Percentiles rank a stretch among this genome's conserved stretches.
Evolutionary conservation across 192 early-diverging fungal species (phyloP).

Genomic region (Coemansia sp.): DNA sequence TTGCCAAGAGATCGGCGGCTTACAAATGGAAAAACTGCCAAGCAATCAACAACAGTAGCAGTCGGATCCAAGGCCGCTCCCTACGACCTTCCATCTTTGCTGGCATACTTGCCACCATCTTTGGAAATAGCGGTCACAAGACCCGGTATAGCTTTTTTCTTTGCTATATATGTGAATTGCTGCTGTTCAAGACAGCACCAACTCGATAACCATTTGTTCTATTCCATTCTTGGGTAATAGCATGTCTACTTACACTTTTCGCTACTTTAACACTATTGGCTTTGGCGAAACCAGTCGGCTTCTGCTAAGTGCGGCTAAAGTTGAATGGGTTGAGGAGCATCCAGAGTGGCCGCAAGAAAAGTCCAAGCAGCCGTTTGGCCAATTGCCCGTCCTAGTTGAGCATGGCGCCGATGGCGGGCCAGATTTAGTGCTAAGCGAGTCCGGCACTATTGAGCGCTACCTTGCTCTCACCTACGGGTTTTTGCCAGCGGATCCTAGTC

Average conservation of each 20-base stretch:
- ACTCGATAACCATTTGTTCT: no score
- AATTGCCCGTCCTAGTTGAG: slow-evolving; percentile 39
- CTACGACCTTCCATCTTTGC: background rate
- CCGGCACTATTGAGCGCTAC: slow-evolving; percentile 59
- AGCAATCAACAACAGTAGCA: background rate
- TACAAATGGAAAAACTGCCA: background rate
- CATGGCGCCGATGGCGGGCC: slow-evolving; percentile 17
- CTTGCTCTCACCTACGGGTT: slow-evolving; percentile 57
- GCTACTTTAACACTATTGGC: slow-evolving; percentile 30
- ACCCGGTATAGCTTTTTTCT: background rate
- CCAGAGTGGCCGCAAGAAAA: slow-evolving; percentile 41
- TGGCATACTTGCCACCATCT: background rate
- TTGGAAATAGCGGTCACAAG: background rate
- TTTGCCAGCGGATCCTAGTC: slow-evolving; percentile 27
- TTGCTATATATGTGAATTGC: background rate
- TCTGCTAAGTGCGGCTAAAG: slow-evolving; percentile 46
- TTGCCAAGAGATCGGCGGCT: no score
- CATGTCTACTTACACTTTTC: slow-evolving; percentile 23
- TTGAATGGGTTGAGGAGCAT: slow-evolving; percentile 35
- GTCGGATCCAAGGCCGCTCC: background rate
- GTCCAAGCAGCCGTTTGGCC: slow-evolving; percentile 37
- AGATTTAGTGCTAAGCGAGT: slow-evolving; percentile 47
- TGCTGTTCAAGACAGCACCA: background rate
- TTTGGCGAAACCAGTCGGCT: slow-evolving; percentile 27
- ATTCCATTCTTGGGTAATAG: no score